phyloP scores from a whole-genome alignment of 2,329 filamentous ascomycete genomes.

The Plenodomus biglobosus region DNA sequence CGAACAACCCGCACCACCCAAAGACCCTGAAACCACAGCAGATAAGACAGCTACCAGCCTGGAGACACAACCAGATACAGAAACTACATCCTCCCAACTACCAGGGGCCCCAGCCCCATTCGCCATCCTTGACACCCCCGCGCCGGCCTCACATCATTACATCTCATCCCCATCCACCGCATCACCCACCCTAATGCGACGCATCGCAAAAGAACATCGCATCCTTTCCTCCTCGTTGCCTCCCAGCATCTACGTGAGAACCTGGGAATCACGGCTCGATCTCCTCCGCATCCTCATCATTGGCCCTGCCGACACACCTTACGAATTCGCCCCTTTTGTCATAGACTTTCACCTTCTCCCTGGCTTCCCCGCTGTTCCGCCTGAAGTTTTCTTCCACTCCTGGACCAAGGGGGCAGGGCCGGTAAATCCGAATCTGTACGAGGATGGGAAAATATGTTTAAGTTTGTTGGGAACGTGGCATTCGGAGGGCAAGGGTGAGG shows the following conservation, averaged over 20 bases:
- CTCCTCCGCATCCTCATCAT: slow-evolving; percentile 61
- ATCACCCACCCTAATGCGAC: slow-evolving; percentile 50
- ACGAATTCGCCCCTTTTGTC: slow-evolving; percentile 63
- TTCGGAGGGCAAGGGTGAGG: slow-evolving; percentile 54
- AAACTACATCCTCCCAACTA: neutral
- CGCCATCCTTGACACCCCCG: slow-evolving; percentile 39
- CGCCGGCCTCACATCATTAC: slow-evolving; percentile 45
- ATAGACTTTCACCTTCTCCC: slow-evolving; percentile 58
- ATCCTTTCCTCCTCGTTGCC: slow-evolving; percentile 60
- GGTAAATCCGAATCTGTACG: slow-evolving; percentile 65
- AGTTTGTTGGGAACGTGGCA: slow-evolving; percentile 63
- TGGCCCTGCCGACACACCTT: slow-evolving; percentile 61
- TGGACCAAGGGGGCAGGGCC: slow-evolving; percentile 57
- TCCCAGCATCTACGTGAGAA: slow-evolving; percentile 58
- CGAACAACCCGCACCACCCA: no score
- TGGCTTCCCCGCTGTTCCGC: slow-evolving; percentile 56
- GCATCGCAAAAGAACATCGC: slow-evolving; percentile 59
- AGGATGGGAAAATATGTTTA: slow-evolving; percentile 64
- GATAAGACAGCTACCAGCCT: neutral
- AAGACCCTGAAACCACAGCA: neutral
- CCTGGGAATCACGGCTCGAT: slow-evolving; percentile 62
- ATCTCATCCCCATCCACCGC: slow-evolving; percentile 44
- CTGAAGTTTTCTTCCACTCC: slow-evolving; percentile 60
- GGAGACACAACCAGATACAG: neutral
- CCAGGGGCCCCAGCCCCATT: slow-evolving; percentile 26